Base-by-base conservation (phyloP, 768 basidiomycete species). In the Phylloporus sp. region DNA sequence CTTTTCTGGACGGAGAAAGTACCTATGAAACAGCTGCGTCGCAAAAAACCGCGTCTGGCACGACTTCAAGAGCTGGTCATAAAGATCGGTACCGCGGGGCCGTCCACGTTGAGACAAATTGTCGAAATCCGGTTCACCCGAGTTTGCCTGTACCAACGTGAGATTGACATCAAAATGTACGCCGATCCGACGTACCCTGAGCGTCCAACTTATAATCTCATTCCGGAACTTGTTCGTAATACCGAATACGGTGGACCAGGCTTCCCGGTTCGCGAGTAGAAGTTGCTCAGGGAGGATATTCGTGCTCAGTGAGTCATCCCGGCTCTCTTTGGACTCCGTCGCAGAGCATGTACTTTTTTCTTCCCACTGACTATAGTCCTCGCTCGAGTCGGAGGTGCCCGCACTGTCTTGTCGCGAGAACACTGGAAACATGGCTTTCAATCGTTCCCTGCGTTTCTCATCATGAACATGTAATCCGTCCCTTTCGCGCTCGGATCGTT, bases 21-120 rank as follows among this genome's bases (percentile, higher is more conserved):
- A 85, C 17, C 80, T 72, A 20, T 73, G 63, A 52, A 85, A 81
- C 50, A 85, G 61, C 57, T 79, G 75, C 0, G 69, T 77, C 0
- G 83, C 83, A 46, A 85, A 82, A 53, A 84, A 85, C 4, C 81
- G 73, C 14, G 83, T 84, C 48, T 83, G 75, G 0, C 70, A 71
- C 0, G 76, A 81, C 3, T 66, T 71, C 8, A 61, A 59, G 21
- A 86, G 70, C 44, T 85, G 79, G 39, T 83, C 78, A 32, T 67
- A 60, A 22, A 85, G 58, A 23, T 61, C 48, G 15, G 11, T n/a
- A 14, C 59, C 52, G 8, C 20, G 17, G 2, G 7, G 43, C 21
- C 38, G 40, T n/a, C 17, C 14, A 14, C 36, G 20, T 24, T 13
- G 20, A 31, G 28, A n/a, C 13, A n/a, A 2, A 3, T 36, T 9